These are phyloP conservation scores for Pyronema domesticum DNA, from an alignment of 495 filamentous ascomycete species.

Conservation along the genomic window DNA sequence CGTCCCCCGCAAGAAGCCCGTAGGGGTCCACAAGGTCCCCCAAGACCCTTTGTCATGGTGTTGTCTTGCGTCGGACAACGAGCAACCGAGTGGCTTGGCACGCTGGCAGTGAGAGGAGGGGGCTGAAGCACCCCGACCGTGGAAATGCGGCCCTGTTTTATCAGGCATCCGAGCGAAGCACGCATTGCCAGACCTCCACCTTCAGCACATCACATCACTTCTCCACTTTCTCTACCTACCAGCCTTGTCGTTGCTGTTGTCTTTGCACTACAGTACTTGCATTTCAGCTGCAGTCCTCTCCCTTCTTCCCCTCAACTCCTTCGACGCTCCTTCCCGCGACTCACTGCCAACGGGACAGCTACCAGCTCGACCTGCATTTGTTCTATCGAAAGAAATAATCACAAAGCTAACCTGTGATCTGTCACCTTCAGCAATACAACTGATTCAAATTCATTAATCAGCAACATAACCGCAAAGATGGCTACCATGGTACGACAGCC, in stretches of 20 bases:
- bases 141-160: slow-evolving; percentile 8
- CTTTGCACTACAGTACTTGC: too few species aligned
- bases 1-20: too few species aligned
- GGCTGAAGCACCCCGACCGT: slow-evolving; percentile 22
- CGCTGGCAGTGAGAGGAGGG: slow-evolving; percentile 22
- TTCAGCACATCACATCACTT: slow-evolving; percentile 3
- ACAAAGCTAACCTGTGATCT: neutral
- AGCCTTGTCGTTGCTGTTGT: too few species aligned
- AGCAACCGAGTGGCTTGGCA: slow-evolving; percentile 13
- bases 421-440: neutral
- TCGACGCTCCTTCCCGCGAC: neutral
- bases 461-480: slow-evolving; percentile 23
- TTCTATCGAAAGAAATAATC: neutral
- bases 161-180: slow-evolving; percentile 15
- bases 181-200: slow-evolving; percentile 12
- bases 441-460: neutral
- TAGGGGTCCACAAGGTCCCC: too few species aligned
- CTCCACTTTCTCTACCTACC: slow-evolving; percentile 4
- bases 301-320: neutral
- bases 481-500: slow-evolving; percentile 34
- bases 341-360: neutral
- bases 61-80: neutral
- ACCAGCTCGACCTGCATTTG: neutral
- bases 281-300: too few species aligned
- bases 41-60: too few species aligned